A percentile compares a stretch with the other conserved stretches of the same genome.
Evolutionary conservation across 1,284 basidiomycete genomes (phyloP).

Genomic region (Vanrija humicola): DNA sequence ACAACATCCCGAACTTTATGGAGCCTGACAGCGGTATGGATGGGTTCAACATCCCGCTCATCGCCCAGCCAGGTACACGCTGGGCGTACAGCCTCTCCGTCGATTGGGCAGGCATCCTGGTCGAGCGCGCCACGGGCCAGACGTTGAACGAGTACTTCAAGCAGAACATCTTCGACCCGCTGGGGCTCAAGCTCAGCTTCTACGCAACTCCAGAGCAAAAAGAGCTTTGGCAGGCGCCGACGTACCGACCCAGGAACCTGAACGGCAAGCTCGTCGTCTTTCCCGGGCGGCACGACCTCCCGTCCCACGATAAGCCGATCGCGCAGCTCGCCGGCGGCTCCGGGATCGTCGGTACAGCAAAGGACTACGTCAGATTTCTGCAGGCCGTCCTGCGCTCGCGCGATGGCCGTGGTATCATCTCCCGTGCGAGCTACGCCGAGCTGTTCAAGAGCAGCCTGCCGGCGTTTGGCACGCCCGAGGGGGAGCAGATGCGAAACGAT

Average conservation of each 20-base stretch:
- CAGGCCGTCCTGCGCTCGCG: conserved; percentile 25
- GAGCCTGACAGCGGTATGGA: background rate
- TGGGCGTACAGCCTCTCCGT: conserved; percentile 34
- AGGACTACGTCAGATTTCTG: conserved; percentile 33
- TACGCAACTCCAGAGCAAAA: no score
- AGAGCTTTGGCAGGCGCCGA: no score
- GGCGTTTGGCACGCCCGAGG: background rate
- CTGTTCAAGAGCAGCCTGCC: conserved; percentile 25
- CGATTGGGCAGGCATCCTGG: conserved; percentile 41
- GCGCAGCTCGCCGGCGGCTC: conserved; percentile 30
- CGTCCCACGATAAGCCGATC: background rate
- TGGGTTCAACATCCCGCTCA: conserved; percentile 18
- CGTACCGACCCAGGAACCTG: no score
- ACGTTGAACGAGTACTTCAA: conserved; percentile 37
- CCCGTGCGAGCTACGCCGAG: conserved; percentile 12
- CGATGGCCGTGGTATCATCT: background rate
- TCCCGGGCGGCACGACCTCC: no score
- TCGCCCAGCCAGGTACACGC: conserved; percentile 34
- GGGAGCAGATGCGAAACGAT: no score
- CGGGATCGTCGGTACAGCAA: conserved; percentile 33
- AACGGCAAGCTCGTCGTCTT: no score
- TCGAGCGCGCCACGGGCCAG: conserved; percentile 32
- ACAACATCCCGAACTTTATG: background rate
- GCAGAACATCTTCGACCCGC: conserved; percentile 35
- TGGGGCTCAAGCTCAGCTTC: conserved; percentile 17